Base-by-base conservation (phyloP, 1,284 basidiomycete species). In the Cronartium quercuum region DNA sequence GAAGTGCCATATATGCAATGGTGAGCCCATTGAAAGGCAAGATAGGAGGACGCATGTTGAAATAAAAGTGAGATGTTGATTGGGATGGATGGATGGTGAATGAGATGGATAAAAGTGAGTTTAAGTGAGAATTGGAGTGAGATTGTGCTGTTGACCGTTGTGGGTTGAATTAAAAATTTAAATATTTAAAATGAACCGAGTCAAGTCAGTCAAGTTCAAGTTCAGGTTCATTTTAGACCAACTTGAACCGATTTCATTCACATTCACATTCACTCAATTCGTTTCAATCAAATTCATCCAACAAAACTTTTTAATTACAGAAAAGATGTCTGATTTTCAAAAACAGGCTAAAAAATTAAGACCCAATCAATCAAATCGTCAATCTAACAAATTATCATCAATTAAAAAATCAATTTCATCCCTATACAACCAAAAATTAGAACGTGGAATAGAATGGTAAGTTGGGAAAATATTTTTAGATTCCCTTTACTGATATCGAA, bases 11-110 rank as follows among this genome's bases (percentile, higher is more conserved):
- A 12, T 64, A 65, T 37, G 68, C 57, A 37, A 76, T 66, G 10
- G 76, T 76, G 65, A 67, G 61, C 6, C 69, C 64, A 64, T 76
- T 76, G 34, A 76, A 61, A 12, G 76, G 76, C 21, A 76, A 66
- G 37, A 74, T 60, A 5, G 70, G 70, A 15, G 42, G 62, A 57
- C 51, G 58, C 70, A 74, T 74, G 38, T 9, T 37, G 7, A 2
- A 35, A 61, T 55, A 55, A 21, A 6, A 21, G 6, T 1, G 29
- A n/a, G 47, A 51, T 51, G 12, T 51, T n/a, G 42, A 18, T 44
- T 44, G 18, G 18, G 42, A 44, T 44, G 42, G 42, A 44, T 44
- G 9, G 42, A 44, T 44, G 42, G 18, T 9, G 42, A 44, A 44
- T 44, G 42, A 44, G 18, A 44, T 9, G 9, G 42, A 44, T 44